Conservation (phyloP, 139 green algal species). For the Edaphochlamys debaryana region DNA sequence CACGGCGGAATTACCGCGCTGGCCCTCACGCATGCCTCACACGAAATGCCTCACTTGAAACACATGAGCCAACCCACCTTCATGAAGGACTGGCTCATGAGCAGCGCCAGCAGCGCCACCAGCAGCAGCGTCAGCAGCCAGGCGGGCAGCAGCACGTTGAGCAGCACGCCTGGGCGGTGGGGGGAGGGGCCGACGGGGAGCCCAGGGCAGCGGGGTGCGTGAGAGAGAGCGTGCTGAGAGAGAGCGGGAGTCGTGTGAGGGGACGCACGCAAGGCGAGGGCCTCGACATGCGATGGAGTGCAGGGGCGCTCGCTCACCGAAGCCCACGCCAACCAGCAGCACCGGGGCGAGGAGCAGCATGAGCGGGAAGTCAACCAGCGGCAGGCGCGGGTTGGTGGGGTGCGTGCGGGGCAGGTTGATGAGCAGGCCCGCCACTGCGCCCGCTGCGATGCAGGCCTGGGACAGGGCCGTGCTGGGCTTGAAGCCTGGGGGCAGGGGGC, state of each 20-base stretch:
- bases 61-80: no score
- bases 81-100: background rate
- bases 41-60: no score
- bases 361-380: constrained; percentile 53
- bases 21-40: no score
- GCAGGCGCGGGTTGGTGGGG: constrained; percentile 21
- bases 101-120: constrained; percentile 44
- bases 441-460: constrained; percentile 59
- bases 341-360: constrained; percentile 48
- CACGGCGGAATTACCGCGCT: no score
- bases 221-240: no score
- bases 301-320: no score
- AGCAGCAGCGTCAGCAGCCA: constrained; percentile 60
- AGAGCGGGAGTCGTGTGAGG: no score
- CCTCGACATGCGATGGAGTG: no score
- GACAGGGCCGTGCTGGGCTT: constrained; percentile 55
- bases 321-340: constrained; percentile 54
- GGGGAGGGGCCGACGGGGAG: background rate
- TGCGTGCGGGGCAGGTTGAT: constrained; percentile 34
- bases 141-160: constrained; percentile 56
- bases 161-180: constrained; percentile 53
- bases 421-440: constrained; percentile 40
- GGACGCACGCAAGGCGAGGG: no score
- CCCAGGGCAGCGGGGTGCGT: no score
- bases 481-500: constrained; percentile 22